Conservation (phyloP, 2,329 filamentous ascomycete species). For the Cladophialophora exuberans region DNA sequence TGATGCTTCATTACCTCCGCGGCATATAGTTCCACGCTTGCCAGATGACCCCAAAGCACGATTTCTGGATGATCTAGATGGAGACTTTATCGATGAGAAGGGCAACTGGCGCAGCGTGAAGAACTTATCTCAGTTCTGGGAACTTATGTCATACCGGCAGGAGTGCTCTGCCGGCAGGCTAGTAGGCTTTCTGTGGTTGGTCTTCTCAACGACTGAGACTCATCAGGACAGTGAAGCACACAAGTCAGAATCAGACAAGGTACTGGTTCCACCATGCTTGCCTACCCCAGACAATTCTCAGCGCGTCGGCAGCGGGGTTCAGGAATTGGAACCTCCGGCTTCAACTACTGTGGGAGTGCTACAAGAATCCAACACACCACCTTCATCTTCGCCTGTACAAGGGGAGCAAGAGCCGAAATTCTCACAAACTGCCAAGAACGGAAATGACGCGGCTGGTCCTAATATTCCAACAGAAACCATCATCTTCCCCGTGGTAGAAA, state of each 20-base stretch:
- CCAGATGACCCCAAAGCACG: constrained; percentile 95
- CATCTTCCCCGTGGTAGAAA: neutral
- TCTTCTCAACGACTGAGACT: no score
- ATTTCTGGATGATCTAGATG: constrained; percentile 85
- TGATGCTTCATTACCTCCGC: constrained; percentile 70
- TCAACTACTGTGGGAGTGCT: neutral
- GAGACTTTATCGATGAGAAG: constrained; percentile 67
- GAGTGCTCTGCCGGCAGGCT: constrained; percentile 91
- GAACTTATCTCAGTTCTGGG: constrained; percentile 92
- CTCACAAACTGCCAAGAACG: neutral
- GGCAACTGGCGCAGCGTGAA: constrained; percentile 83
- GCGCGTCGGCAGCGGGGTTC: neutral
- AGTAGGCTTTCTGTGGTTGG: constrained; percentile 93
- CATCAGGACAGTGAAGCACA: constrained; percentile 44
- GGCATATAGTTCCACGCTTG: constrained; percentile 85
- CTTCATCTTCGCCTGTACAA: constrained; percentile 16
- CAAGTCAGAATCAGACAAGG: neutral
- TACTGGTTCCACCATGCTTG: neutral
- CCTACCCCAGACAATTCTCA: constrained; percentile 16
- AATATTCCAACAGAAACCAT: neutral
- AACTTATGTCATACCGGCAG: constrained; percentile 95
- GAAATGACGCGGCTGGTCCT: neutral
- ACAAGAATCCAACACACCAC: constrained; percentile 12
- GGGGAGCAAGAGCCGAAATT: neutral
- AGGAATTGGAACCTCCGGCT: neutral